Evolutionary conservation across 352 stramenopile genomes (phyloP), one percentile per base, ranked within the genome.

Genomic region (Phytophthora constricta): DNA sequence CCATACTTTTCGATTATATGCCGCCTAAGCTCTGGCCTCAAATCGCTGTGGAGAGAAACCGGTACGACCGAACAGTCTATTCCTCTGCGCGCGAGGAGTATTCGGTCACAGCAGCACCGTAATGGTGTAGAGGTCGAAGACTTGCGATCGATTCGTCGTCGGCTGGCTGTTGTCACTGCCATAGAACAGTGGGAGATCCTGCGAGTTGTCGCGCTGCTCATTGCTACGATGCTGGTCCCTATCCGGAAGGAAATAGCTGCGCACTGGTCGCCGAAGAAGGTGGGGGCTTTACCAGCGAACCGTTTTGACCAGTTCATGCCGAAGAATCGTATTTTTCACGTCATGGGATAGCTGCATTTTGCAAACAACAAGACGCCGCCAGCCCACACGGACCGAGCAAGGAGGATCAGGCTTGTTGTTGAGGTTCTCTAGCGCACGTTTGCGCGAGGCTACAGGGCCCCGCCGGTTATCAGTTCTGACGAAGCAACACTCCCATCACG

Each of bases 301-400:
- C 45, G 31, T 1, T 64, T 64, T 19, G 13, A 28, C 22, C 13
- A 23, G 13, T 57, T 64, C 56, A 47, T 64, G 43, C 9, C 17
- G 4, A 39, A 48, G 45, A 54, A 56, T 13, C 11, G 31, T 3
- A 62, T 65, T 20, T 43, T 43, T 13, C 17, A 54, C 17, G 39
- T 66, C 4, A 65, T 71, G 49, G 33, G 27, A 8, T 61, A 71
- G 22, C 50, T 71, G 2, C 63, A 62, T 20, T 58, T 71, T n/a
- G 58, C 50, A 1, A 57, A 65, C 25, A 65, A 62, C 39, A 43
- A 50, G 4, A 52, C 52, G 2, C 37, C 48, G 7, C 19, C 31
- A 3, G 55, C 34, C 1, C 10, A 48, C 3, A 9, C 17, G 5
- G 56, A 66, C 26, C 41, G 63, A 1, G 63, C 43, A 1, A 66